Evolutionary conservation across 129 eudicot genomes (phyloP), one percentile per base, ranked within the genome.

Genomic region (Scalesia atractyloides): DNA sequence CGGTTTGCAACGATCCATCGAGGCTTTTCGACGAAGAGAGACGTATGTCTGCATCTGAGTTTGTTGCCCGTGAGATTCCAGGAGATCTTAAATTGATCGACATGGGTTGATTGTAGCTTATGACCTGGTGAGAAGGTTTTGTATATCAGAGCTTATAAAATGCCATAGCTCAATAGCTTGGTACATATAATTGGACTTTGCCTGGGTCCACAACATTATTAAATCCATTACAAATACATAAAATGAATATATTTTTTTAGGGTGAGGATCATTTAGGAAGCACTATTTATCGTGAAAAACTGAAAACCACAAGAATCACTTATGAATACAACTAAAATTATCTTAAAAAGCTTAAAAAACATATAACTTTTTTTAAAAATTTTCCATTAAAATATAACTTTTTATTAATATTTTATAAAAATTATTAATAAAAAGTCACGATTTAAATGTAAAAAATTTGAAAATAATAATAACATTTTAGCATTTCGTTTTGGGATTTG

Each of bases 111-210:
- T 9, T 19, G 14, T 7, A 19, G 59, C 13, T 56, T 19, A 12
- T 56, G 61, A 54, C 6, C 0, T 2, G 24, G 24, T 11, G 9
- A 17, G 59, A 17, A 5, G 10, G 59, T 52, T 52, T 52, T 52
- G 26, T 7, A 52, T 6, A 17, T 52, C 0, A 52, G 59, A 52
- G 59, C 12, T 52, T 16, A 9, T n/a, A 50, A 5, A 50, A 50
- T 7, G 56, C 20, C 16, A 50, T n/a, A n/a, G 8, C 7, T 50
- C 20, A 50, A 50, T 50, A 24, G 16, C 18, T 18, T 53, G 24
- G 62, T 19, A 20, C 62, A 20, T 11, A 56, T 56, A 56, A 9
- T 19, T 56, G 62, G 34, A 56, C 62, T 56, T 56, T 56, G 61
- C 10, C 62, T 56, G 12, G 59, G 11, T 10, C 24, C 33, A 10